Conservation (phyloP, 2,329 filamentous ascomycete species). For the Penicillium sp. region DNA sequence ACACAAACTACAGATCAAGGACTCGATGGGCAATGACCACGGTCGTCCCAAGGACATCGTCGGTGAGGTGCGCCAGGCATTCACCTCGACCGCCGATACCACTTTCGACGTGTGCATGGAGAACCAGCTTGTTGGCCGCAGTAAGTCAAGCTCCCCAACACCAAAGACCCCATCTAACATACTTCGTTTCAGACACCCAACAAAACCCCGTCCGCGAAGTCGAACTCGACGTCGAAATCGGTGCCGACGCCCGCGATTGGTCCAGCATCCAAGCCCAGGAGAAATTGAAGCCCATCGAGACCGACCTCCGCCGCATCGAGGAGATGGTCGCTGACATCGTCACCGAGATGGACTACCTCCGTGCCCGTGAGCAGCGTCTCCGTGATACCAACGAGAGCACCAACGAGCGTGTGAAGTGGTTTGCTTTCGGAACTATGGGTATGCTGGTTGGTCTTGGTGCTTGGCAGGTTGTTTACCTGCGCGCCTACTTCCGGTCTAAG, state of each 20-base stretch:
- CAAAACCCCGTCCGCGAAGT: conserved; percentile 65
- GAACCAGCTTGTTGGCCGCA: conserved; percentile 67
- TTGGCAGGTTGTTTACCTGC: conserved; percentile 97
- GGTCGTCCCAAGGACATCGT: conserved; percentile 85
- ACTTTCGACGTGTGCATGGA: conserved; percentile 97
- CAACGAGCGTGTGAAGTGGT: conserved; percentile 98
- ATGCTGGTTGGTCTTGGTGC: conserved; percentile 84
- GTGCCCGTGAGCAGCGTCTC: conserved; percentile 86
- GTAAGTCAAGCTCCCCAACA: conserved; percentile 52
- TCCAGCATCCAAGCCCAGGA: conserved; percentile 91
- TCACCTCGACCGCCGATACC: conserved; percentile 87
- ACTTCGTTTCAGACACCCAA: conserved; percentile 31
- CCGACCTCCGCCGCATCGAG: conserved; percentile 87
- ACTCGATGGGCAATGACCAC: conserved; percentile 95
- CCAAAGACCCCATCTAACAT: background rate
- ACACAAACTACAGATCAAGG: conserved; percentile 69
- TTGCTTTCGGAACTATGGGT: conserved; percentile 89
- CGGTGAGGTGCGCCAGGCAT: conserved; percentile 89
- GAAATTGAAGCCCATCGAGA: conserved; percentile 97
- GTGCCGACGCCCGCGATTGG: conserved; percentile 97
- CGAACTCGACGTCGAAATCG: conserved; percentile 94
- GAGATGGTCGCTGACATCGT: conserved; percentile 89
- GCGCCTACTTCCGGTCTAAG: conserved; percentile 92
- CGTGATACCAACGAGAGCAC: conserved; percentile 99
- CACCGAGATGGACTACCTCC: conserved; percentile 92